Percentiles rank a stretch among this genome's conserved stretches.
Evolutionary conservation across 2,329 filamentous ascomycete species (phyloP).

Genomic region (Davidsoniella virescens): DNA sequence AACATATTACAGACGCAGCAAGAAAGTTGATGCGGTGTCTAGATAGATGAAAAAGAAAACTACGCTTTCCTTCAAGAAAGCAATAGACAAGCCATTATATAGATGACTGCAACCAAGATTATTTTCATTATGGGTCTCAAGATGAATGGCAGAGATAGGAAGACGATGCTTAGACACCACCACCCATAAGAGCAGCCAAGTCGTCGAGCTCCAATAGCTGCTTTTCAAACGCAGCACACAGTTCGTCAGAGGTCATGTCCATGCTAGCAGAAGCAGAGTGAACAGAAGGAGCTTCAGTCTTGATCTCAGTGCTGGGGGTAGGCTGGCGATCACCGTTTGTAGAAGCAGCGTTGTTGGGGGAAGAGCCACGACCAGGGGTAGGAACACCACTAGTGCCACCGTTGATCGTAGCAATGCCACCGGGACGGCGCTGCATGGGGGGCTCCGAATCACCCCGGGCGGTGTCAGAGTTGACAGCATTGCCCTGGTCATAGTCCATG

Average conservation of each 20-base stretch:
- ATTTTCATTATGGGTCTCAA: no score
- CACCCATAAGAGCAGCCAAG: conserved; percentile 46
- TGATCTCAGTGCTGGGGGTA: conserved; percentile 10
- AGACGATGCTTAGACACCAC: conserved; percentile 30
- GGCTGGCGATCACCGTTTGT: conserved; percentile 9
- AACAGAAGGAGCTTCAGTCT: conserved; percentile 16
- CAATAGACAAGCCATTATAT: not conserved
- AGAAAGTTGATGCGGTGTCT: no score
- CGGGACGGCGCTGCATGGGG: conserved; percentile 29
- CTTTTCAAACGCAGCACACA: conserved; percentile 42
- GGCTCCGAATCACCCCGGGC: conserved; percentile 36
- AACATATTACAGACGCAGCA: no score
- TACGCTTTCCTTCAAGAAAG: no score
- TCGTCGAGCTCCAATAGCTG: conserved; percentile 45
- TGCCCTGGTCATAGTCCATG: conserved; percentile 40
- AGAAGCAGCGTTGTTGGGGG: conserved; percentile 18
- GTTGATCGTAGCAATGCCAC: conserved; percentile 43
- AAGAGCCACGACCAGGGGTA: conserved; percentile 32
- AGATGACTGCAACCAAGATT: no score
- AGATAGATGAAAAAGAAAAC: no score
- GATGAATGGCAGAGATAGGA: not conserved
- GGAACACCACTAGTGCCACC: conserved; percentile 34
- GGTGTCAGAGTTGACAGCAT: conserved; percentile 24
- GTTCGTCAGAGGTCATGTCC: conserved; percentile 43
- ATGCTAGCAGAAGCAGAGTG: conserved; percentile 13